Percentiles rank a stretch among this genome's conserved stretches.
These are phyloP conservation scores for Nicotiana noctiflora DNA, from an alignment of 257 asterid species.

Conservation along the genomic window DNA sequence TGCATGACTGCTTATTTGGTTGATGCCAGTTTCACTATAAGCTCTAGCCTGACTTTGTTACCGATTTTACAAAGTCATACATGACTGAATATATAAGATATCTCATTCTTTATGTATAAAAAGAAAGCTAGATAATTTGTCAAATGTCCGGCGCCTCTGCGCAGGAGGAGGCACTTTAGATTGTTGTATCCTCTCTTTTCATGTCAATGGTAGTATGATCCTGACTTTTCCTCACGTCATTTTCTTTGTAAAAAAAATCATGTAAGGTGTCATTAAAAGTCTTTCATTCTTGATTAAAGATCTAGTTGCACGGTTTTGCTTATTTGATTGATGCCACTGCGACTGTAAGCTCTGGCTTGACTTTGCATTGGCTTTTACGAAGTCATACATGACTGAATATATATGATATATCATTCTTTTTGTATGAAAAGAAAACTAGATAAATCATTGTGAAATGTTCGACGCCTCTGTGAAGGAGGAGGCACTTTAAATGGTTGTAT, in stretches of 20 bases:
- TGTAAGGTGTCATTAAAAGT: constrained; percentile 1
- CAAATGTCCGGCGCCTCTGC: constrained; percentile 27
- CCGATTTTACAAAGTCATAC: background rate
- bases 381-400: background rate
- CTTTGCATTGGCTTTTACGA: background rate
- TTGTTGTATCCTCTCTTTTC: constrained; percentile 25
- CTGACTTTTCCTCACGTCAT: constrained; percentile 9
- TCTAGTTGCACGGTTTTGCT: background rate
- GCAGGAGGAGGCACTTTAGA: constrained; percentile 39
- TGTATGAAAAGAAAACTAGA: background rate
- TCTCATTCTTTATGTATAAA: background rate
- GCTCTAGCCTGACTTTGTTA: background rate
- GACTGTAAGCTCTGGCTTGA: background rate
- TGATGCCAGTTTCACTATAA: background rate
- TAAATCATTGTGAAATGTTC: constrained; percentile 14
- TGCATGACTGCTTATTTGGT: background rate
- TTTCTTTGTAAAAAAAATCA: constrained; percentile 11
- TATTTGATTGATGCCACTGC: background rate
- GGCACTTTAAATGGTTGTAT: constrained; percentile 34
- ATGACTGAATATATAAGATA: background rate
- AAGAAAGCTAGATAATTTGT: constrained; percentile 7
- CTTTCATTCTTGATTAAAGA: background rate
- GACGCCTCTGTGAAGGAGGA: constrained; percentile 36
- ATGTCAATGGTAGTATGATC: constrained; percentile 21
- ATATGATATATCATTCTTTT: background rate